Evolutionary conservation across 2,329 filamentous ascomycete genomes (phyloP), one percentile per base, ranked within the genome.

Genomic region (Teratosphaeria destructans): DNA sequence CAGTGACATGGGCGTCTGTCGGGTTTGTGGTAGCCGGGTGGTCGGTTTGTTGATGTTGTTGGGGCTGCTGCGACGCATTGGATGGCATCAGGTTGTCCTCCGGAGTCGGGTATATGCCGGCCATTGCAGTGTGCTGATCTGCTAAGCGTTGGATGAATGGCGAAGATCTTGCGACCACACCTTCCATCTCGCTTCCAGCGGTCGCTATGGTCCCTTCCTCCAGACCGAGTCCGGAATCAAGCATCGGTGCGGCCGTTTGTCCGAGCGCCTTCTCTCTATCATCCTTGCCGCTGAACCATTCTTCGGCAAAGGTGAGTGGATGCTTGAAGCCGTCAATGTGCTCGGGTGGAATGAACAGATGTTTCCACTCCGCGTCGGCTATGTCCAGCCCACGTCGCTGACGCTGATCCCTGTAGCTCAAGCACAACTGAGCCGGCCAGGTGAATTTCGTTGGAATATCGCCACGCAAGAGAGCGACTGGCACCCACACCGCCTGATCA

Each of bases 51-150:
- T n/a, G 43, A 19, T 49, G 43, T n/a, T 49, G 43, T n/a, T 5
- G 43, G 10, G 39, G 69, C 62, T 35, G 63, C 52, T 54, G 60
- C 66, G 55, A 73, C 14, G 59, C 55, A 19, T 61, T 64, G 43
- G 47, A 58, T 52, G 53, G 58, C 11, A 66, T 56, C 23, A 70
- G 60, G 14, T 79, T 85, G 68, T 89, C 86, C 11, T 87, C 87
- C 1, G 87, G 87, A 5, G 87, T 90, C 8, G 85, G 86, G 68
- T 90, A 89, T 73, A 89, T 84, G 1, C 81, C 79, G 52, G 82
- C 81, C 27, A 69, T 62, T 8, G 65, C 64, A 19, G 64, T 61
- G 54, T 69, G 66, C 55, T 70, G 69, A 19, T 65, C 82, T 76
- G 62, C 82, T 34, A 60, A 56, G 19, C 69, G 62, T 55, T 69